Conservation (phyloP, 176 grass and related monocot species). For the Triticum turgidum region DNA sequence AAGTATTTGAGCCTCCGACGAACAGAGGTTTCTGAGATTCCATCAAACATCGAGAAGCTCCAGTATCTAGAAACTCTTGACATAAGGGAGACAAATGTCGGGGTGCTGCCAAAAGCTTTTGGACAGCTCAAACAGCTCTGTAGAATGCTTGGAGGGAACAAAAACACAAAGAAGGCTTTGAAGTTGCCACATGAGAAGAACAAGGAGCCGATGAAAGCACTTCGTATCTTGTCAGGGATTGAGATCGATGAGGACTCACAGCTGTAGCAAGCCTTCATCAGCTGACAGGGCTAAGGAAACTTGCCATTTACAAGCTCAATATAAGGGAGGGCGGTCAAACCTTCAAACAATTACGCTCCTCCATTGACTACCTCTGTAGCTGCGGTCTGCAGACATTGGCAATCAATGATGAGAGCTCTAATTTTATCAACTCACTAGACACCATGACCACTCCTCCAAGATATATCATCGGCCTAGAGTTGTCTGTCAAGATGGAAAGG, state of each 20-base stretch:
- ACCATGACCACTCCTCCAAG: not conserved
- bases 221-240: not conserved
- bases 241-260: not conserved
- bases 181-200: not conserved
- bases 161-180: not conserved
- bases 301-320: not conserved
- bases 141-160: not conserved
- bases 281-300: not conserved
- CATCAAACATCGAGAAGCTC: not conserved
- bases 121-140: not conserved
- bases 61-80: not conserved
- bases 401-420: not conserved
- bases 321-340: not conserved
- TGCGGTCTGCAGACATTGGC: not conserved
- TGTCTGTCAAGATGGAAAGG: not conserved
- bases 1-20: not conserved
- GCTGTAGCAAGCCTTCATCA: not conserved
- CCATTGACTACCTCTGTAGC: not conserved
- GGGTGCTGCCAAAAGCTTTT: not conserved
- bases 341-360: not conserved
- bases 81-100: not conserved
- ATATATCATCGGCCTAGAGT: not conserved
- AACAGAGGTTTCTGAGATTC: not conserved
- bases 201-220: not conserved
- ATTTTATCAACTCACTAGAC: not conserved